Conservation (phyloP, 768 basidiomycete species). For the Tricholoma saponaceum region DNA sequence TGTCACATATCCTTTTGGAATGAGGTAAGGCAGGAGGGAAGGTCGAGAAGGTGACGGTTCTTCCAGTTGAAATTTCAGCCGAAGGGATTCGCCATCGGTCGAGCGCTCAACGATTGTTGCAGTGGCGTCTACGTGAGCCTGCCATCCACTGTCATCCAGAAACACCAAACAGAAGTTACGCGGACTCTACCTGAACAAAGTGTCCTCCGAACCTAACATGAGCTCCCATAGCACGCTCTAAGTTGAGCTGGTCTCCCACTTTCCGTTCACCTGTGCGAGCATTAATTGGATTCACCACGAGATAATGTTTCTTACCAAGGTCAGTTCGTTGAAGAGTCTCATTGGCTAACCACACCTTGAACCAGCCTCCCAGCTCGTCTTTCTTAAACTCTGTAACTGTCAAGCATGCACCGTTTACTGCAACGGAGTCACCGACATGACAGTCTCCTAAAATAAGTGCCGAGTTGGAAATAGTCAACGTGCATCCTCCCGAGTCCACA, state of each 20-base stretch:
- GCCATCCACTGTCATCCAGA: background rate
- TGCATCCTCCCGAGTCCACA: slow-evolving; percentile 73
- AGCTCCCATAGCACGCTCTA: slow-evolving; percentile 92
- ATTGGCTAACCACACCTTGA: slow-evolving; percentile 93
- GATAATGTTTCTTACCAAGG: slow-evolving; percentile 52
- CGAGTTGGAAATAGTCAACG: slow-evolving; percentile 70
- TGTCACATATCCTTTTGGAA: slow-evolving; percentile 92
- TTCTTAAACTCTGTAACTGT: slow-evolving; percentile 85
- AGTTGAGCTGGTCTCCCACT: slow-evolving; percentile 79
- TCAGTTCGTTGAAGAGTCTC: slow-evolving; percentile 92
- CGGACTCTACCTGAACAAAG: slow-evolving; percentile 79
- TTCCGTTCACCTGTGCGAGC: slow-evolving; percentile 62
- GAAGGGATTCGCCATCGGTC: slow-evolving; percentile 85
- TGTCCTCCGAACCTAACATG: slow-evolving; percentile 95
- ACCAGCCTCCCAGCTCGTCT: slow-evolving; percentile 64
- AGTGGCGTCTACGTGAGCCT: slow-evolving; percentile 95
- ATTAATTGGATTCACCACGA: background rate
- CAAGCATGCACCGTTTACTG: slow-evolving; percentile 83
- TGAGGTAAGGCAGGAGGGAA: slow-evolving; percentile 75
- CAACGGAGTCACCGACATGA: slow-evolving; percentile 91
- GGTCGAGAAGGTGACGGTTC: slow-evolving; percentile 53
- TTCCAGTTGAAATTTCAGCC: slow-evolving; percentile 75
- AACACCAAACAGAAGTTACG: background rate
- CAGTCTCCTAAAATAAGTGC: slow-evolving; percentile 81
- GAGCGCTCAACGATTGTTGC: slow-evolving; percentile 64